Percentiles rank a stretch among this genome's conserved stretches.
Conservation (phyloP, 2,329 filamentous ascomycete species). For the Clonostachys solani region DNA sequence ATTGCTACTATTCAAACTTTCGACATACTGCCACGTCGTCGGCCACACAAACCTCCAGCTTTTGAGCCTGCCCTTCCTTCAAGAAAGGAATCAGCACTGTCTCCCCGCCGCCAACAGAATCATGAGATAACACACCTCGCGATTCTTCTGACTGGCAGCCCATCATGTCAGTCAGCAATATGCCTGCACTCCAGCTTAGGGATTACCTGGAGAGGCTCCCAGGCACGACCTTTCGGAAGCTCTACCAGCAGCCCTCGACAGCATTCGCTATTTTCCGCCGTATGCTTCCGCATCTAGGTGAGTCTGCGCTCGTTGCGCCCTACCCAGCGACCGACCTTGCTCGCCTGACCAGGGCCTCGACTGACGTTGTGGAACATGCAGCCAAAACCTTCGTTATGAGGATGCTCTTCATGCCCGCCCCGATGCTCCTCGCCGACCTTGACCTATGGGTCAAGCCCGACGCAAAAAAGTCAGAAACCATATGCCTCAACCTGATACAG, state of each 20-base stretch:
- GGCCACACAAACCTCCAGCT: no score
- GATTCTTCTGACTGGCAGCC: no score
- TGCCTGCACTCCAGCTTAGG: conserved; percentile 58
- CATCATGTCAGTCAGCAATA: conserved; percentile 40
- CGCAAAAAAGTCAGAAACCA: conserved; percentile 30
- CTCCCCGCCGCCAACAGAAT: no score
- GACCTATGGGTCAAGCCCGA: conserved; percentile 79
- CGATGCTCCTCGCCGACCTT: conserved; percentile 74
- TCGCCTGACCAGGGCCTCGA: no score
- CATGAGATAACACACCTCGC: no score
- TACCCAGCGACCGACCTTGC: no score
- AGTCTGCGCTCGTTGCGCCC: conserved; percentile 10
- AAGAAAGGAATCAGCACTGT: conserved; percentile 4
- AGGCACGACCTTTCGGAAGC: conserved; percentile 81
- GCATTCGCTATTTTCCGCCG: conserved; percentile 93
- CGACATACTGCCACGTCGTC: no score
- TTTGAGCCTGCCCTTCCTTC: no score
- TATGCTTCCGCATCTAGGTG: conserved; percentile 91
- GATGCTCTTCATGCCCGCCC: conserved; percentile 82
- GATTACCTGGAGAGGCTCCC: conserved; percentile 93
- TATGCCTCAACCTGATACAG: neutral
- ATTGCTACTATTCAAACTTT: no score
- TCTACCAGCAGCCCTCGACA: conserved; percentile 95
- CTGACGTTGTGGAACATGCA: conserved; percentile 21
- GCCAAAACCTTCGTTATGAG: conserved; percentile 97